These are phyloP conservation scores for Botrytis galanthina DNA, from an alignment of 2,329 filamentous ascomycete genomes.

Conservation along the genomic window DNA sequence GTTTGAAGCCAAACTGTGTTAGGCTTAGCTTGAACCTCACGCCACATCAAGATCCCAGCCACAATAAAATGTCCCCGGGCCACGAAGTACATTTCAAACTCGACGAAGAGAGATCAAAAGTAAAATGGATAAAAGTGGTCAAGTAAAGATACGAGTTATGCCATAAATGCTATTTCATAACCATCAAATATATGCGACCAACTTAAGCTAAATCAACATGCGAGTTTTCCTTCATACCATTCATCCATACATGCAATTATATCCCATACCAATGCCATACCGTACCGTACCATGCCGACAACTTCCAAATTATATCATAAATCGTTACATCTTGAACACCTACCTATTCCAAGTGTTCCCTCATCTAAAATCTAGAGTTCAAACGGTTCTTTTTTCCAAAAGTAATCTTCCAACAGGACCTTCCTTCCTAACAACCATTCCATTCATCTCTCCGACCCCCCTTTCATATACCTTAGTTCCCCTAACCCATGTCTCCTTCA, in stretches of 20 bases:
- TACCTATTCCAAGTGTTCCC: not conserved
- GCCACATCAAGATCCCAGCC: not conserved
- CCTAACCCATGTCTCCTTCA: slow-evolving; percentile 39
- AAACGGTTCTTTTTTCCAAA: slow-evolving; percentile 44
- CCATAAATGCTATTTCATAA: not conserved
- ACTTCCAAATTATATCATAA: not conserved
- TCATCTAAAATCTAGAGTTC: not conserved
- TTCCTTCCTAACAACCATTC: slow-evolving; percentile 49
- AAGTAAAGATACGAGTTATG: not conserved
- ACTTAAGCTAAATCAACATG: not conserved
- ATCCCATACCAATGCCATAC: slow-evolving; percentile 2
- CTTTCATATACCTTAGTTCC: slow-evolving; percentile 37
- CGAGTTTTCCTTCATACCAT: not conserved
- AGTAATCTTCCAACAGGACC: slow-evolving; percentile 48
- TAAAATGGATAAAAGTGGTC: not conserved
- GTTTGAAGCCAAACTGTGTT: not conserved
- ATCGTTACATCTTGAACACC: not conserved
- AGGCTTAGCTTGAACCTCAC: not conserved
- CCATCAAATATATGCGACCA: not conserved
- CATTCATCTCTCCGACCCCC: slow-evolving; percentile 28
- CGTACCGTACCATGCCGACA: not conserved
- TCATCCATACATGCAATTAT: not conserved
- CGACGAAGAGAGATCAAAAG: not conserved
- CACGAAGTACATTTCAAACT: not conserved
- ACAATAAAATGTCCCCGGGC: not conserved